Percentiles rank a stretch among this genome's conserved stretches.
phyloP scores from a whole-genome alignment of 352 stramenopile genomes.

The Globisporangium ultimum region DNA sequence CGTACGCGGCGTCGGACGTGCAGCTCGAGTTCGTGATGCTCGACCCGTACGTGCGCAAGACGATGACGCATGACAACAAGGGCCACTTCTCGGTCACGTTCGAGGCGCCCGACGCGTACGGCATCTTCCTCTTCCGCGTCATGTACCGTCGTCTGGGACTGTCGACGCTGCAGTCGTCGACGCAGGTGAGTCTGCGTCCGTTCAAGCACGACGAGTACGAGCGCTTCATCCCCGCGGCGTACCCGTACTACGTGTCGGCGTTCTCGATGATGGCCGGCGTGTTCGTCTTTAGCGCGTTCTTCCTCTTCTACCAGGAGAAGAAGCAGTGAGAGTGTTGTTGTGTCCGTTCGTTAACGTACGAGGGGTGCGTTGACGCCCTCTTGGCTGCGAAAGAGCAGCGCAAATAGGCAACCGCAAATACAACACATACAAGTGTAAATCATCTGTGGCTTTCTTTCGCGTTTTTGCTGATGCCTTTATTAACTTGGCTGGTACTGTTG shows the following conservation, averaged over 20 bases:
- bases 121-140: slow-evolving; percentile 93
- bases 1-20: slow-evolving; percentile 78
- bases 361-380: not conserved
- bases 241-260: slow-evolving; percentile 88
- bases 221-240: slow-evolving; percentile 90
- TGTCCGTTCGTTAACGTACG: not conserved
- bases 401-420: not conserved
- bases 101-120: slow-evolving; percentile 89
- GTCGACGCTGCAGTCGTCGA: slow-evolving; percentile 83
- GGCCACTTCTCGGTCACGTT: slow-evolving; percentile 86
- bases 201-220: slow-evolving; percentile 97
- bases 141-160: slow-evolving; percentile 88
- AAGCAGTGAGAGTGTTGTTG: slow-evolving; percentile 5
- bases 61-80: slow-evolving; percentile 61
- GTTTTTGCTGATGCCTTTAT: too few species aligned
- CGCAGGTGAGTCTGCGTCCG: slow-evolving; percentile 89
- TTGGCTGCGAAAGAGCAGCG: not conserved
- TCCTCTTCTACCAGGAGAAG: slow-evolving; percentile 86
- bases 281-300: slow-evolving; percentile 88
- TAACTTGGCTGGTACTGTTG: too few species aligned
- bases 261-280: slow-evolving; percentile 91
- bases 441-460: too few species aligned
- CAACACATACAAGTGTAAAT: too few species aligned
- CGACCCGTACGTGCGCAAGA: slow-evolving; percentile 90
- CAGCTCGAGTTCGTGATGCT: slow-evolving; percentile 96